Conservation (phyloP, 805 yeast species). For the Nakazawaea holstii region DNA sequence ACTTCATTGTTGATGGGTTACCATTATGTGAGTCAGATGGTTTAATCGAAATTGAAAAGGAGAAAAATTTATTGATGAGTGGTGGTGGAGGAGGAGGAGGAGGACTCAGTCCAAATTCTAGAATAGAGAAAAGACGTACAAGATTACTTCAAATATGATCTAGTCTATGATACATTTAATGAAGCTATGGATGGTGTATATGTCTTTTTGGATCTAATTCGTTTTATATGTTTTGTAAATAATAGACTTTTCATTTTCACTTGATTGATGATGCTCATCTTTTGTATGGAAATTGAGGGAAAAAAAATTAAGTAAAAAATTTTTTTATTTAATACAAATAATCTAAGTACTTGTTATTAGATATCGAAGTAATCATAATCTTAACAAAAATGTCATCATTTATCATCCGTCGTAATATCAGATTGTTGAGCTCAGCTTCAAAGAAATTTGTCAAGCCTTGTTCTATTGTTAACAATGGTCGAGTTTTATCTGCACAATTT, state of each 20-base stretch:
- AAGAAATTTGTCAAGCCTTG: not conserved
- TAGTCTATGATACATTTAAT: too few relatives aligned
- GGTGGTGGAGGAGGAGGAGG: slow-evolving; percentile 1
- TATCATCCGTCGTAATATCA: not conserved
- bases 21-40: slow-evolving; percentile 48
- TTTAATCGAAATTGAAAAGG: slow-evolving; percentile 13
- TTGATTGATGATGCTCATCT: too few relatives aligned
- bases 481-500: too few relatives aligned
- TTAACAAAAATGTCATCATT: slow-evolving; percentile 1
- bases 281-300: not conserved
- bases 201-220: too few relatives aligned
- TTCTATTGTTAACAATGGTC: too few relatives aligned
- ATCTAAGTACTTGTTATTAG: too few relatives aligned
- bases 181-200: too few relatives aligned
- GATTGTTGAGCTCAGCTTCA: not conserved
- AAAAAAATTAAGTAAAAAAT: not conserved
- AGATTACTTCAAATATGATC: slow-evolving; percentile 22
- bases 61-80: slow-evolving; percentile 5
- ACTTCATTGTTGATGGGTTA: slow-evolving; percentile 40
- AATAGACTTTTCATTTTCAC: too few relatives aligned
- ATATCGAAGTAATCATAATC: too few relatives aligned
- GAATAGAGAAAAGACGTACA: slow-evolving; percentile 27
- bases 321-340: too few relatives aligned
- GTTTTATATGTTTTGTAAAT: too few relatives aligned
- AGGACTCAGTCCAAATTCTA: slow-evolving; percentile 10